phyloP scores from a whole-genome alignment of 345 rosid genomes.

The Gossypium bickii region DNA sequence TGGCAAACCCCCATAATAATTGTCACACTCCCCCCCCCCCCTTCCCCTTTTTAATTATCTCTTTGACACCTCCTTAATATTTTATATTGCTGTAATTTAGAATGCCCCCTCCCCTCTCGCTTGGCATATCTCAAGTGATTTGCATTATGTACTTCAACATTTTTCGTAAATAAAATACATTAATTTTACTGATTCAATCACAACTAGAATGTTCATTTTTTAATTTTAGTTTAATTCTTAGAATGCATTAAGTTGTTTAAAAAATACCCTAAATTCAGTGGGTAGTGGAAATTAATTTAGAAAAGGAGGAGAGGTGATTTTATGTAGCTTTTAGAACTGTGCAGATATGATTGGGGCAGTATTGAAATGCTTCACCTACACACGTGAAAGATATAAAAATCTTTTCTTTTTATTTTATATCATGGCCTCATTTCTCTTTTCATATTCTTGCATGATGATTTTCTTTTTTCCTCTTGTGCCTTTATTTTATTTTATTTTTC shows the following conservation, averaged over 20 bases:
- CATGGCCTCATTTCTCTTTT: conserved; percentile 4
- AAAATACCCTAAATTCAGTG: neutral
- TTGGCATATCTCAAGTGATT: conserved; percentile 11
- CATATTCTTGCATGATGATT: neutral
- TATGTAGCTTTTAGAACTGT: neutral
- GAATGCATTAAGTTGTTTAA: no score
- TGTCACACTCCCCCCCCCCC: neutral
- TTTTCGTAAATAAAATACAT: no score
- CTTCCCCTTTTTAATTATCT: neutral
- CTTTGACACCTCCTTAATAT: neutral
- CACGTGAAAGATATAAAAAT: conserved; percentile 14
- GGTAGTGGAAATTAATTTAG: neutral
- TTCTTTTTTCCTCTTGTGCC: neutral
- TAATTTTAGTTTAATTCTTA: no score
- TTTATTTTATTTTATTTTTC: neutral
- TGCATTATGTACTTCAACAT: neutral
- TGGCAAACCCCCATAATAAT: conserved; percentile 13
- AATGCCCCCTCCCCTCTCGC: neutral
- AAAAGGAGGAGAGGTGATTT: neutral
- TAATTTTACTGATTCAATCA: no score
- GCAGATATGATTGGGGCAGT: neutral
- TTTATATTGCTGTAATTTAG: conserved; percentile 4
- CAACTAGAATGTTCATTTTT: no score
- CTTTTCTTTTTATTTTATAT: neutral
- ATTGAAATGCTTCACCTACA: neutral